A percentile compares a stretch with the other conserved stretches of the same genome.
phyloP scores from a whole-genome alignment of 2,329 filamentous ascomycete species.

The Cordyceps tenuipes region DNA sequence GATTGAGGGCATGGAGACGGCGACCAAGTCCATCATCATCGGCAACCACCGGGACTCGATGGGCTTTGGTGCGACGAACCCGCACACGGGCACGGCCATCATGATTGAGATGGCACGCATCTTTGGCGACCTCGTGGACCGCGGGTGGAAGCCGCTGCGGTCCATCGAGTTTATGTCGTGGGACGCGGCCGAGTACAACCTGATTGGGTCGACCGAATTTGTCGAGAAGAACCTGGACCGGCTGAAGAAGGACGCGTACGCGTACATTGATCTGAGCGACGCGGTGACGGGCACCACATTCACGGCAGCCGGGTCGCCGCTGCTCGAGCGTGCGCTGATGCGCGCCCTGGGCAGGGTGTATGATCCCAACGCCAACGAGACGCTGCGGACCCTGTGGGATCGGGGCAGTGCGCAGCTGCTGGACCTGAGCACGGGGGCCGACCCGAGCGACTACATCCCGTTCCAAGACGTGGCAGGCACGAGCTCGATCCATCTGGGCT shows the following conservation, averaged over 20 bases:
- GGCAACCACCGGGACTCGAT: conserved; percentile 92
- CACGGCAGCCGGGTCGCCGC: conserved; percentile 69
- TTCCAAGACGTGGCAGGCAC: conserved; percentile 90
- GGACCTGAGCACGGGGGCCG: conserved; percentile 57
- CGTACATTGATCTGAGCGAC: conserved; percentile 86
- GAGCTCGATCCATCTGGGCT: conserved; percentile 78
- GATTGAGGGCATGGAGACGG: conserved; percentile 76
- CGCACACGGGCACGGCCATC: conserved; percentile 81
- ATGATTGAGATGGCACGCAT: conserved; percentile 83
- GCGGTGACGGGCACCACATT: conserved; percentile 71
- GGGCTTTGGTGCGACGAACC: conserved; percentile 79
- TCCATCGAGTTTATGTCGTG: conserved; percentile 96
- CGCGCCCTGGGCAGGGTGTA: conserved; percentile 65
- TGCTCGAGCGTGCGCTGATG: conserved; percentile 64
- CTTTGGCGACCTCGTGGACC: conserved; percentile 66
- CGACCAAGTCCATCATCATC: conserved; percentile 74
- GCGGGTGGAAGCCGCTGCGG: conserved; percentile 85
- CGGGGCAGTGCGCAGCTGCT: conserved; percentile 51
- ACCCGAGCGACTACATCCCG: conserved; percentile 64
- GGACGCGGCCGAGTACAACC: conserved; percentile 90
- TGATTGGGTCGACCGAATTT: conserved; percentile 89
- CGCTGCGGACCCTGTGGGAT: conserved; percentile 72
- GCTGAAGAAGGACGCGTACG: conserved; percentile 66
- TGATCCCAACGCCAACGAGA: conserved; percentile 64
- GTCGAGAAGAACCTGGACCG: conserved; percentile 75